Percentiles rank a stretch among this genome's conserved stretches.
Conservation (phyloP, 1,284 basidiomycete species). For the Leccinum fallax region DNA sequence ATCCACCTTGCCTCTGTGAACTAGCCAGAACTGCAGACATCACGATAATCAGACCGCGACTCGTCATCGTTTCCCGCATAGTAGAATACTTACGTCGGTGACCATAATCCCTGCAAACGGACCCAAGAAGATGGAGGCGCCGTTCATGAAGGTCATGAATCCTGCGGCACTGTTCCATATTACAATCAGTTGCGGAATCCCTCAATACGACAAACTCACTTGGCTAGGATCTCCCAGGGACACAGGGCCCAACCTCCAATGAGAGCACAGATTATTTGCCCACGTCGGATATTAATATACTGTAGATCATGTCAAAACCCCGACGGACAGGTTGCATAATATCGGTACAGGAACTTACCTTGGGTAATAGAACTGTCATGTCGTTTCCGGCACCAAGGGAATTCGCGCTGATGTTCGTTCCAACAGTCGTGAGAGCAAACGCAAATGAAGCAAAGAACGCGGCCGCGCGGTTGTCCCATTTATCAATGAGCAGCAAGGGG, state of each 20-base stretch:
- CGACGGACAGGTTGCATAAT: background rate
- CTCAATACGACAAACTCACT: conserved; percentile 25
- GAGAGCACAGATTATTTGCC: conserved; percentile 64
- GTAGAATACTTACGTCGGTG: conserved; percentile 54
- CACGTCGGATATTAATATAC: conserved; percentile 58
- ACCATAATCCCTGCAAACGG: conserved; percentile 78
- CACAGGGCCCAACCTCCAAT: conserved; percentile 58
- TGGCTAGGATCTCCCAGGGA: conserved; percentile 61
- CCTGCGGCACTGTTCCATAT: conserved; percentile 41
- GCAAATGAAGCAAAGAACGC: conserved; percentile 66
- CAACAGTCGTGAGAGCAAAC: conserved; percentile 63
- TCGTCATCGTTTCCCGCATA: background rate
- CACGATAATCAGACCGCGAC: background rate
- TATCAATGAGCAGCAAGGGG: conserved; percentile 51
- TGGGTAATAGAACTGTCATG: conserved; percentile 55
- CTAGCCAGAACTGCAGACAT: conserved; percentile 60
- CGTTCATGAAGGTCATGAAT: conserved; percentile 63
- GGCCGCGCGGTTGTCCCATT: conserved; percentile 66
- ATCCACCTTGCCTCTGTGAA: conserved; percentile 65
- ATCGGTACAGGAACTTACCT: conserved; percentile 17
- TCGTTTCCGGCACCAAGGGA: conserved; percentile 68
- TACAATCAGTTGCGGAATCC: background rate
- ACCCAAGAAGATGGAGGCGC: conserved; percentile 73
- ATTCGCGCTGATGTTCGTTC: conserved; percentile 69
- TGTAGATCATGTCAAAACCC: conserved; percentile 4